Evolutionary conservation across 768 basidiomycete species (phyloP).

Genomic region (Suillus fuscotomentosus): DNA sequence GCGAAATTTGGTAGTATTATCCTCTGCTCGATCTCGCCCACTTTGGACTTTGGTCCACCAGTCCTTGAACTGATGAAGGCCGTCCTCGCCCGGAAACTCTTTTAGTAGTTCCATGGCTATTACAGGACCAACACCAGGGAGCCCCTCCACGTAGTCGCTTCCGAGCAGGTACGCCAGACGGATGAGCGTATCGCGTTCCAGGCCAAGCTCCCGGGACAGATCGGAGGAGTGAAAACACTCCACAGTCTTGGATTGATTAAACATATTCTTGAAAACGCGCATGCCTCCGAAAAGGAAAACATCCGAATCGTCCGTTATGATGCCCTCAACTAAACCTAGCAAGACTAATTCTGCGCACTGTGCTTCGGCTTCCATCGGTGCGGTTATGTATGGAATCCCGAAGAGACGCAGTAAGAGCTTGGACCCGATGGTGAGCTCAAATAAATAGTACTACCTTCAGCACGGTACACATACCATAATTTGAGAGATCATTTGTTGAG

Average conservation of each 20-base stretch:
- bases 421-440: background rate
- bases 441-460: slow-evolving; percentile 1
- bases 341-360: slow-evolving; percentile 92
- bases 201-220: slow-evolving; percentile 80
- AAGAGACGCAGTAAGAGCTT: slow-evolving; percentile 90
- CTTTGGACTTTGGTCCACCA: slow-evolving; percentile 96
- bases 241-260: slow-evolving; percentile 98
- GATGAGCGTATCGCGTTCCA: slow-evolving; percentile 84
- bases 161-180: slow-evolving; percentile 92
- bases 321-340: slow-evolving; percentile 88
- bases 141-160: slow-evolving; percentile 93
- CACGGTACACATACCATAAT: slow-evolving; percentile 50
- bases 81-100: slow-evolving; percentile 87
- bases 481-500: slow-evolving; percentile 92
- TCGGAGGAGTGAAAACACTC: slow-evolving; percentile 91
- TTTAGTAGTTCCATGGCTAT: slow-evolving; percentile 93
- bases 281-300: slow-evolving; percentile 96
- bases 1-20: slow-evolving; percentile 75
- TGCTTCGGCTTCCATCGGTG: slow-evolving; percentile 99
- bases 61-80: slow-evolving; percentile 81
- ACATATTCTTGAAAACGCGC: slow-evolving; percentile 99
- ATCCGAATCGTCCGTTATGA: slow-evolving; percentile 99
- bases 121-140: slow-evolving; percentile 92
- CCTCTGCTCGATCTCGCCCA: slow-evolving; percentile 77
- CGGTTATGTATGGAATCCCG: slow-evolving; percentile 97